phyloP scores from a whole-genome alignment of 2,329 filamentous ascomycete species.

The Domatiomyces globalis region DNA sequence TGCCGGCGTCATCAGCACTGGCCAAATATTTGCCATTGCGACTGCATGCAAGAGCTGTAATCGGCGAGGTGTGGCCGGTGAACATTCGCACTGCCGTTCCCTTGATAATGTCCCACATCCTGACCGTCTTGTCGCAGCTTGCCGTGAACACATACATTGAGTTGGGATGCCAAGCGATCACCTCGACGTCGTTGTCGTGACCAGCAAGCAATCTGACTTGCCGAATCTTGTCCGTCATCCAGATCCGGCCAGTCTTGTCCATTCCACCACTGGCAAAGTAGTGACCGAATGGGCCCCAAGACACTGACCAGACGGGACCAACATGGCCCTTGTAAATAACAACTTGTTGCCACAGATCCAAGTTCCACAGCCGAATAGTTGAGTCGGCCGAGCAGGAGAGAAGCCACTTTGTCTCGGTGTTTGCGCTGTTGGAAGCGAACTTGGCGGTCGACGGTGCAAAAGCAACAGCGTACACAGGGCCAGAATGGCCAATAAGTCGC shows the following conservation, averaged over 20 bases:
- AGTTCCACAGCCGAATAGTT: slow-evolving; percentile 79
- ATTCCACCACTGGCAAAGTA: slow-evolving; percentile 83
- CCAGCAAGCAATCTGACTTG: slow-evolving; percentile 78
- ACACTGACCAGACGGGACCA: slow-evolving; percentile 72
- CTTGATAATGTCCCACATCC: slow-evolving; percentile 91
- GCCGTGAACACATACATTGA: slow-evolving; percentile 87
- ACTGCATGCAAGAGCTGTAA: slow-evolving; percentile 71
- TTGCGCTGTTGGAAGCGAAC: slow-evolving; percentile 33
- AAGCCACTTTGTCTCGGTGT: slow-evolving; percentile 54
- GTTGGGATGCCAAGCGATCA: slow-evolving; percentile 88
- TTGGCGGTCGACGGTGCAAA: slow-evolving; percentile 60
- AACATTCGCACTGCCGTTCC: slow-evolving; percentile 83
- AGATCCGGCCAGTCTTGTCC: slow-evolving; percentile 80
- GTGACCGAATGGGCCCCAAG: slow-evolving; percentile 85
- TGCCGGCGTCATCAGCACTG: slow-evolving; percentile 73
- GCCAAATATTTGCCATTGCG: slow-evolving; percentile 84
- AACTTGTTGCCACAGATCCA: slow-evolving; percentile 82
- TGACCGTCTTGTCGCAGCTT: slow-evolving; percentile 80
- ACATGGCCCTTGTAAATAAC: slow-evolving; percentile 91
- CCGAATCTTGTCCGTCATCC: slow-evolving; percentile 85
- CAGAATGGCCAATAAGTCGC: slow-evolving; percentile 72
- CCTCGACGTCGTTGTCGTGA: slow-evolving; percentile 85
- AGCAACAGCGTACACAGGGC: slow-evolving; percentile 72
- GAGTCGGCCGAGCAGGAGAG: slow-evolving; percentile 80
- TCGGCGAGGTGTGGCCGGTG: slow-evolving; percentile 75